Evolutionary conservation across 345 rosid species (phyloP).

Genomic region (Eutrema heterophyllum): DNA sequence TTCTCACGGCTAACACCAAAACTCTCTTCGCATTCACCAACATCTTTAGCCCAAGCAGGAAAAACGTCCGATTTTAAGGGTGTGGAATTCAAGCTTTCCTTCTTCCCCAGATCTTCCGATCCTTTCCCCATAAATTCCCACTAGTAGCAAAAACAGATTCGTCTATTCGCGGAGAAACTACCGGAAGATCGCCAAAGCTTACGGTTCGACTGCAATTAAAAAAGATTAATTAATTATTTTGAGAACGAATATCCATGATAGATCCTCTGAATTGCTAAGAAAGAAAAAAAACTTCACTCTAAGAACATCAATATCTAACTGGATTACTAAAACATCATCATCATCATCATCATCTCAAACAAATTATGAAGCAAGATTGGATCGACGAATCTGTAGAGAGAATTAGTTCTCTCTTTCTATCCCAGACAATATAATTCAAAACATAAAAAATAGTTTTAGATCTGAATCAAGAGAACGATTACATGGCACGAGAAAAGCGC

Average conservation of each 20-base stretch:
- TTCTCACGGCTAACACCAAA: slow-evolving; percentile 37
- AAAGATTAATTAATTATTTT: not conserved
- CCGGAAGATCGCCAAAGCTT: not conserved
- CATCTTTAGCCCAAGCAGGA: slow-evolving; percentile 74
- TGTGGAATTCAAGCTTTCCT: slow-evolving; percentile 17
- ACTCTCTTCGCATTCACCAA: slow-evolving; percentile 53
- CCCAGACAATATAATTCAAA: not conserved
- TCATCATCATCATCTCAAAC: not conserved
- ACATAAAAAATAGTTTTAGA: not conserved
- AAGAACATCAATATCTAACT: not conserved
- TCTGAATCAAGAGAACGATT: not conserved
- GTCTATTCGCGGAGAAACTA: not conserved
- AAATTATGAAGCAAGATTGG: not conserved
- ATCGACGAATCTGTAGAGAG: not conserved
- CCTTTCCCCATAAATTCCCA: slow-evolving; percentile 59
- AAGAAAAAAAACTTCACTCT: not conserved
- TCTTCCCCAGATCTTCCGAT: slow-evolving; percentile 44
- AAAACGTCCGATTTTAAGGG: slow-evolving; percentile 27
- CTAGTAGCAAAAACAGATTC: not conserved
- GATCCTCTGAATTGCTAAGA: not conserved
- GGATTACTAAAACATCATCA: not conserved
- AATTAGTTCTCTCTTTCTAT: not conserved
- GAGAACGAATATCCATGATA: not conserved
- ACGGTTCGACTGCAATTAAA: not conserved
- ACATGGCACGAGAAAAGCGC: not conserved